Evolutionary conservation across 495 filamentous ascomycete genomes (phyloP).

Genomic region (Margaritispora aquatica): DNA sequence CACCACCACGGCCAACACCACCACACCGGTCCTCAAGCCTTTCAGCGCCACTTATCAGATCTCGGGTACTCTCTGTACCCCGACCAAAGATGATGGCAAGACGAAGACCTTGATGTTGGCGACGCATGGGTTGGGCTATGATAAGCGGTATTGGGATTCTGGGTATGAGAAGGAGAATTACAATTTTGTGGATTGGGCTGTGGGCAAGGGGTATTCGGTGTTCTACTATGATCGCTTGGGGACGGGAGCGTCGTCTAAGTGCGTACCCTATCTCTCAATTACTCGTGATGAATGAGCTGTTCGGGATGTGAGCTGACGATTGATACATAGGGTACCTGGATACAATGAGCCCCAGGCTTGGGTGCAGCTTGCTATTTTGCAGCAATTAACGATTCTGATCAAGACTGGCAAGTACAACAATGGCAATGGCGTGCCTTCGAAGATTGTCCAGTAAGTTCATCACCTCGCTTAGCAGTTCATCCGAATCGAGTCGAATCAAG

Average conservation of each 20-base stretch:
- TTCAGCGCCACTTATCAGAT: slow-evolving; percentile 1
- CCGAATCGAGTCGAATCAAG: neutral
- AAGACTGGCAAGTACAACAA: slow-evolving; percentile 8
- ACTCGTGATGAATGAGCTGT: too few relatives aligned
- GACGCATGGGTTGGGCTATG: slow-evolving; percentile 7
- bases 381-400: neutral
- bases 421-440: slow-evolving; percentile 26
- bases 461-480: neutral
- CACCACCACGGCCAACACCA: too few relatives aligned
- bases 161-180: slow-evolving; percentile 43
- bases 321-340: slow-evolving; percentile 7
- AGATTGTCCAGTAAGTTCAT: slow-evolving; percentile 34
- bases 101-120: slow-evolving; percentile 1
- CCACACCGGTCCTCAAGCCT: too few relatives aligned
- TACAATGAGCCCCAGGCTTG: neutral
- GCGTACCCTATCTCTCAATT: neutral
- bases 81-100: neutral
- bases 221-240: slow-evolving; percentile 53
- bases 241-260: slow-evolving; percentile 46
- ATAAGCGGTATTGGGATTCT: slow-evolving; percentile 49
- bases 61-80: slow-evolving; percentile 6
- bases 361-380: slow-evolving; percentile 5
- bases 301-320: neutral
- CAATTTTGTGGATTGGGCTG: slow-evolving; percentile 46
- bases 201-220: slow-evolving; percentile 44